These are phyloP conservation scores for Nannochloris sp. DNA, from an alignment of 139 green algal genomes.

Conservation along the genomic window DNA sequence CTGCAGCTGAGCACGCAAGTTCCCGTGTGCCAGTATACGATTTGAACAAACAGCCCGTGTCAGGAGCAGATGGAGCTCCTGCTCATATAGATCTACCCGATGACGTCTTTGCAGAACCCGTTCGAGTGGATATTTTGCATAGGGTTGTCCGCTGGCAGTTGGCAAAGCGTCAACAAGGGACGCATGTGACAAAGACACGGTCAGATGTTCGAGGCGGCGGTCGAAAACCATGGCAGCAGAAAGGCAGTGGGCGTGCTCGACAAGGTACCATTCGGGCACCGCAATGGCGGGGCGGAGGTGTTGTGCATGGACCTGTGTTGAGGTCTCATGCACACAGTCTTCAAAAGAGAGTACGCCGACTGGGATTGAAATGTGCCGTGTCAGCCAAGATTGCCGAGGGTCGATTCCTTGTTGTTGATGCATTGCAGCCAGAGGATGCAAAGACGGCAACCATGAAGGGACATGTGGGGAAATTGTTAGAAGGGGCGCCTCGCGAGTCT, in stretches of 20 bases:
- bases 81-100: constrained; percentile 16
- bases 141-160: constrained; percentile 79
- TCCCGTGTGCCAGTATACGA: too few relatives aligned
- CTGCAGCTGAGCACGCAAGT: too few relatives aligned
- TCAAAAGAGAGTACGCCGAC: constrained; percentile 58
- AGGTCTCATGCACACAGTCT: constrained; percentile 67
- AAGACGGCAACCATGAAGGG: constrained; percentile 39
- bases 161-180: constrained; percentile 76
- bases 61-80: too few relatives aligned
- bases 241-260: constrained; percentile 52
- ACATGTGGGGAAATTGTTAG: constrained; percentile 32
- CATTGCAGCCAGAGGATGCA: constrained; percentile 21
- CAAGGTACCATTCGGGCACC: constrained; percentile 52
- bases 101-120: constrained; percentile 49
- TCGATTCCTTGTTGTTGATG: constrained; percentile 65
- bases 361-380: constrained; percentile 77
- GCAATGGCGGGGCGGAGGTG: constrained; percentile 71
- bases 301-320: constrained; percentile 58
- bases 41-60: too few relatives aligned
- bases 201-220: constrained; percentile 58
- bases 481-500: constrained; percentile 29
- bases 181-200: constrained; percentile 67
- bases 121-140: constrained; percentile 81
- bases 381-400: constrained; percentile 69
- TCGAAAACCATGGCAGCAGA: constrained; percentile 53